A percentile compares a stretch with the other conserved stretches of the same genome.
Evolutionary conservation across 2,329 filamentous ascomycete species (phyloP).

Genomic region (Pseudogymnoascus sp.): DNA sequence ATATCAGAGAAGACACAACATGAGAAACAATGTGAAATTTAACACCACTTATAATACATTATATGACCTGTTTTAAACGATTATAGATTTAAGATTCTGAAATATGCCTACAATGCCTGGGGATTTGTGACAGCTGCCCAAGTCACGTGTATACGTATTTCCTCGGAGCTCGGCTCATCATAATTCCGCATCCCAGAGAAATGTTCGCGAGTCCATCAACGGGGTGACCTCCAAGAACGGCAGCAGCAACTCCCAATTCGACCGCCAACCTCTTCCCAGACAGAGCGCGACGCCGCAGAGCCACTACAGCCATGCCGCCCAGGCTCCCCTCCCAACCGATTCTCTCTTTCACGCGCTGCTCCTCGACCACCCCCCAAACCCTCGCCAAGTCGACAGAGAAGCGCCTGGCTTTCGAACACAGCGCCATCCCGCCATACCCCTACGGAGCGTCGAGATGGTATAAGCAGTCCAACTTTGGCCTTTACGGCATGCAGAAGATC

Average conservation of each 20-base stretch:
- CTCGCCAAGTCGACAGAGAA: slow-evolving; percentile 31
- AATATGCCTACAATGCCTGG: not conserved
- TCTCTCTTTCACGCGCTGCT: slow-evolving; percentile 25
- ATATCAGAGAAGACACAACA: not conserved
- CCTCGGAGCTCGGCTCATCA: not conserved
- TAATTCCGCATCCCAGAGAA: not conserved
- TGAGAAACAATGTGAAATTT: not conserved
- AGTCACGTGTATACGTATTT: not conserved
- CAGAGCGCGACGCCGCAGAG: slow-evolving; percentile 3
- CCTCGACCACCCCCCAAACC: slow-evolving; percentile 25
- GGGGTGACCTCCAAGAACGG: slow-evolving; percentile 1
- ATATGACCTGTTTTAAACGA: not conserved
- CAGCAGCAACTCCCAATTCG: not conserved
- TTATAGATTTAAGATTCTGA: not conserved
- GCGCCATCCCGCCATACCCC: slow-evolving; percentile 56
- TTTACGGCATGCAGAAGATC: slow-evolving; percentile 65
- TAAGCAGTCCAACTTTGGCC: slow-evolving; percentile 73
- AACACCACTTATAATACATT: not conserved
- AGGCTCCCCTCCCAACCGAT: slow-evolving; percentile 18
- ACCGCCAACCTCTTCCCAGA: not conserved
- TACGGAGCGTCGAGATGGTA: slow-evolving; percentile 64
- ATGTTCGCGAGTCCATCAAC: slow-evolving; percentile 8
- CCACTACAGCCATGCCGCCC: slow-evolving; percentile 15
- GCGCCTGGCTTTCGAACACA: slow-evolving; percentile 29
- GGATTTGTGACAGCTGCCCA: not conserved